phyloP scores from a whole-genome alignment of 1,139 yeast species.

The Diutina catenulata region DNA sequence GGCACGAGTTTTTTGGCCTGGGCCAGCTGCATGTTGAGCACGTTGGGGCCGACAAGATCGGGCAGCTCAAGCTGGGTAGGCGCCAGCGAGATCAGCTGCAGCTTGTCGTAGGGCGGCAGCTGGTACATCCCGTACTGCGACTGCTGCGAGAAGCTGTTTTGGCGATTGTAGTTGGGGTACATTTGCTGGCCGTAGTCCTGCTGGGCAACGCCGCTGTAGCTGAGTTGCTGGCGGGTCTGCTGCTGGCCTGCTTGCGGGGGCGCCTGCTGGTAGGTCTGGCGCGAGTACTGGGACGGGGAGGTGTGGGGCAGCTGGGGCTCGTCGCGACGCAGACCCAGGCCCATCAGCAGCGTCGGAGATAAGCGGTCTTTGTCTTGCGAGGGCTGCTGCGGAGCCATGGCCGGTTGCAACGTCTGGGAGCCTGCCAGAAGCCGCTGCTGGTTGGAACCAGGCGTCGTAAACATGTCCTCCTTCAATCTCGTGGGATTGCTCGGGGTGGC shows the following conservation, averaged over 20 bases:
- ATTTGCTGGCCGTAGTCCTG: too few relatives aligned
- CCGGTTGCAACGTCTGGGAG: too few relatives aligned
- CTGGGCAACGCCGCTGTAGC: background rate
- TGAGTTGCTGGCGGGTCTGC: background rate
- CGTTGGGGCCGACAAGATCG: conserved; percentile 1
- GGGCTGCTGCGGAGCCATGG: too few relatives aligned
- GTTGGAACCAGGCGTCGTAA: background rate
- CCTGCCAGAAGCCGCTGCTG: background rate
- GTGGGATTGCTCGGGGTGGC: background rate
- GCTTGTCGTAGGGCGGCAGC: background rate
- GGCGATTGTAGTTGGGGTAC: background rate
- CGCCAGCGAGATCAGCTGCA: background rate
- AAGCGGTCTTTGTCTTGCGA: background rate
- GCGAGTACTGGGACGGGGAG: background rate
- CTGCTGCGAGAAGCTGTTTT: background rate
- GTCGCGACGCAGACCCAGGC: background rate
- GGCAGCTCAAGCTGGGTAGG: background rate
- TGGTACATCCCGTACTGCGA: background rate
- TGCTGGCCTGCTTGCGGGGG: background rate
- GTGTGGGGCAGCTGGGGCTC: conserved; percentile 4
- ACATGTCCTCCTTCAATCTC: background rate
- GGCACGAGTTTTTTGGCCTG: conserved; percentile 20
- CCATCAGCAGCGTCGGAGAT: conserved; percentile 4
- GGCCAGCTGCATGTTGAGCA: background rate
- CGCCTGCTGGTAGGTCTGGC: background rate